Conservation (phyloP, 768 basidiomycete genomes). For the Termitomyces titanicus region DNA sequence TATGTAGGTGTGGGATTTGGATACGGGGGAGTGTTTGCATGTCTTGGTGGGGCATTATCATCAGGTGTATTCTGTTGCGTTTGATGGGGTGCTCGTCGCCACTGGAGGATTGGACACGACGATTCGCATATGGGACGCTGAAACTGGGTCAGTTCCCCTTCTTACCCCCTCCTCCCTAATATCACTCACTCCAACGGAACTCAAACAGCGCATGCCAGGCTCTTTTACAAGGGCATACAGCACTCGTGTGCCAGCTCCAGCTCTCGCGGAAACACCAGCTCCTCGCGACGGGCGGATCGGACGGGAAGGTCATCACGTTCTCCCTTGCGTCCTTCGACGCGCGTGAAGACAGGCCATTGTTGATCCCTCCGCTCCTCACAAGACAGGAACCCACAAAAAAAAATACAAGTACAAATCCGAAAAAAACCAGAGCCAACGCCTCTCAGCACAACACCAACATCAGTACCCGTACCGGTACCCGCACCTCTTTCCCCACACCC, state of each 20-base stretch:
- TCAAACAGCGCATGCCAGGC: constrained; percentile 68
- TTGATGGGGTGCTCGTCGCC: constrained; percentile 78
- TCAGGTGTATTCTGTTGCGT: constrained; percentile 89
- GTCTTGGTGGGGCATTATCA: constrained; percentile 80
- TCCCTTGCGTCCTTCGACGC: background rate
- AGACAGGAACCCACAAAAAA: too few species aligned
- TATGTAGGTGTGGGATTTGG: constrained; percentile 80
- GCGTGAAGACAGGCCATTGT: too few species aligned
- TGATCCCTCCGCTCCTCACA: background rate
- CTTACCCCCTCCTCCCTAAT: background rate
- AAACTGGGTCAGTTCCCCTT: constrained; percentile 62
- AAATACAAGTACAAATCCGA: too few species aligned
- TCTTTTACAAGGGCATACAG: constrained; percentile 86
- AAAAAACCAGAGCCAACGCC: too few species aligned
- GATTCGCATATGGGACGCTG: constrained; percentile 86
- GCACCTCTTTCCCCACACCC: background rate
- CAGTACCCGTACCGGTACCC: too few species aligned
- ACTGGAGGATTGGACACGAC: constrained; percentile 94
- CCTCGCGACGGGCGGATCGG: constrained; percentile 83
- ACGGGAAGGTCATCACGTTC: constrained; percentile 57
- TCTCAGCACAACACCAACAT: too few species aligned
- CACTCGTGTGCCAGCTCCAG: constrained; percentile 89
- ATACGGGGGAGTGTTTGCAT: constrained; percentile 84
- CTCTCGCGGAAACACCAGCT: constrained; percentile 49
- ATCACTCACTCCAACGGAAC: background rate